These are phyloP conservation scores for Grigorovia humatica DNA, from an alignment of 805 yeast genomes.

Conservation along the genomic window DNA sequence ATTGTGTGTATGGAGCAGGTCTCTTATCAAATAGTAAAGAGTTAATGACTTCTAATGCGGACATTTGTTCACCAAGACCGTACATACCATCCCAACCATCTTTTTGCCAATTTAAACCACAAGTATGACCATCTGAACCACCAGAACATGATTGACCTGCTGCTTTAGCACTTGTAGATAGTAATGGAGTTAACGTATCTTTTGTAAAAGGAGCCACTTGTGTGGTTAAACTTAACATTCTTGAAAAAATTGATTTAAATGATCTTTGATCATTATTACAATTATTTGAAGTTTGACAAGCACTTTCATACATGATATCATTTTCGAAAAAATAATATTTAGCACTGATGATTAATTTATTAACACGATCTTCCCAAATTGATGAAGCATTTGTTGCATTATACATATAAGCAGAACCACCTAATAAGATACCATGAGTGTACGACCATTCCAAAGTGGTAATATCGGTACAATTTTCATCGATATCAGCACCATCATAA, in stretches of 20 bases:
- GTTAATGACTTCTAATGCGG: constrained; percentile 56
- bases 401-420: constrained; percentile 64
- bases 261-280: constrained; percentile 74
- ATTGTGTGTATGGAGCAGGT: constrained; percentile 44
- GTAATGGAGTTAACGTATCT: constrained; percentile 32
- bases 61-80: constrained; percentile 75
- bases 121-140: constrained; percentile 64
- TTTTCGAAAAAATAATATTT: constrained; percentile 38
- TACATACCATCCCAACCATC: constrained; percentile 51
- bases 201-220: constrained; percentile 41
- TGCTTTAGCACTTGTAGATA: constrained; percentile 46
- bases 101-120: constrained; percentile 59
- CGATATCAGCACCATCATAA: constrained; percentile 62
- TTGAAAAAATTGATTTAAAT: constrained; percentile 58
- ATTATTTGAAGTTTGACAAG: constrained; percentile 39
- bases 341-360: constrained; percentile 37
- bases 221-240: constrained; percentile 52
- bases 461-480: constrained; percentile 49
- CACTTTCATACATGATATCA: constrained; percentile 48
- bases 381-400: constrained; percentile 43
- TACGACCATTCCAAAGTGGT: constrained; percentile 54
- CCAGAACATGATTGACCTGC: constrained; percentile 68
- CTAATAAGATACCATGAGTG: constrained; percentile 55
- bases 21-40: constrained; percentile 35
- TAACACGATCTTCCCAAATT: constrained; percentile 41